phyloP scores from a whole-genome alignment of 139 green algal genomes.

The Desmodesmus armatus region DNA sequence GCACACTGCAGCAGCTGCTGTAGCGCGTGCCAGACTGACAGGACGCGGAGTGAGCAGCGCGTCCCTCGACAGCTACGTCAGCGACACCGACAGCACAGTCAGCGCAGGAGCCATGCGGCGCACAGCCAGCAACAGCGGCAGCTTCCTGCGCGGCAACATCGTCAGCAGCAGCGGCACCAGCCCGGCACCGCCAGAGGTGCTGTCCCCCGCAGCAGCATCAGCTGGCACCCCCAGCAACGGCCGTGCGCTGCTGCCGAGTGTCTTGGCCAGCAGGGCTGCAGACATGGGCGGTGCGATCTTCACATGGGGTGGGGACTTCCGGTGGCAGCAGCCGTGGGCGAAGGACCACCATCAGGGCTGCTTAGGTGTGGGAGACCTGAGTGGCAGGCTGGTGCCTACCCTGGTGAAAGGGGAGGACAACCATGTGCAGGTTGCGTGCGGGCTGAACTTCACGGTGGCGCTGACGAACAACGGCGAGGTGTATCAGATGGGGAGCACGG shows the following conservation, averaged over 20 bases:
- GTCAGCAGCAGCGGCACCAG: not conserved
- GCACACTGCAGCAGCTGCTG: constrained; percentile 89
- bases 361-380: constrained; percentile 74
- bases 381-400: constrained; percentile 66
- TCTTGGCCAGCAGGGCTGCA: not conserved
- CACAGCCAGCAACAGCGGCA: constrained; percentile 2
- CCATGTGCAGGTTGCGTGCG: constrained; percentile 72
- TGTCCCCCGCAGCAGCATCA: not conserved
- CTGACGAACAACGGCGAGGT: constrained; percentile 74
- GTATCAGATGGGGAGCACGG: constrained; percentile 86
- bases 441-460: constrained; percentile 84
- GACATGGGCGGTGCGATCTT: constrained; percentile 66
- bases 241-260: not conserved
- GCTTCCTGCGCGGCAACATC: constrained; percentile 1
- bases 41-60: constrained; percentile 3
- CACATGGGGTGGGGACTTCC: constrained; percentile 85
- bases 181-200: not conserved
- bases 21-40: constrained; percentile 5
- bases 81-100: not conserved
- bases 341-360: constrained; percentile 75
- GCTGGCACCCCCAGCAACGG: not conserved
- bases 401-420: constrained; percentile 56
- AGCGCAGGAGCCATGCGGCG: not conserved
- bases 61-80: not conserved
- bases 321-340: constrained; percentile 60